Conservation (phyloP, 306 rosid species). For the Astragalus membranaceus region DNA sequence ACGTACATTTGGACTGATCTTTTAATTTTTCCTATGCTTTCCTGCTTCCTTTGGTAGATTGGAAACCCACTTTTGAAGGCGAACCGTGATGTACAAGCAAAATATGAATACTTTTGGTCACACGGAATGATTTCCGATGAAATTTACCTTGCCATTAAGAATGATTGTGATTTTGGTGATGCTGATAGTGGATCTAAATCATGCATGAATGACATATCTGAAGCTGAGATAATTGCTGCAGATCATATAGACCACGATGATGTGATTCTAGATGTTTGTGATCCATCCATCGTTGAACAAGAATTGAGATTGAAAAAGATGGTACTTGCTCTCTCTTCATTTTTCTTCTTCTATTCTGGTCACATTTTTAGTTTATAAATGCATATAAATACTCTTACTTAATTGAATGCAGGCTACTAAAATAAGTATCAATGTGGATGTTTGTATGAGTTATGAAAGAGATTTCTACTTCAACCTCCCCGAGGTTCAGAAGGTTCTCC, state of each 20-base stretch:
- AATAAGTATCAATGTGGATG: constrained; percentile 73
- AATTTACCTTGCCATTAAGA: constrained; percentile 50
- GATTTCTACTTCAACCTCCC: constrained; percentile 64
- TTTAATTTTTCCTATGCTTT: neutral
- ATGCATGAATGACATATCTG: constrained; percentile 43
- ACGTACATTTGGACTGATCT: neutral
- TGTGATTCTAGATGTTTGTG: constrained; percentile 80
- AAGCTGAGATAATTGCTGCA: constrained; percentile 48
- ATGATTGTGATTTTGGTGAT: constrained; percentile 43
- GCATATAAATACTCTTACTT: neutral
- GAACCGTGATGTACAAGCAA: constrained; percentile 60
- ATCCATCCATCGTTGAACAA: constrained; percentile 80
- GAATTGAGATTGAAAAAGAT: constrained; percentile 60
- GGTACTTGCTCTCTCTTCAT: constrained; percentile 32
- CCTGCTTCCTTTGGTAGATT: constrained; percentile 43
- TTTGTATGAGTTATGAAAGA: constrained; percentile 64
- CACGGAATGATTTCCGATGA: constrained; percentile 96
- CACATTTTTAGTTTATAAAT: neutral
- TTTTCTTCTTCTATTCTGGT: neutral
- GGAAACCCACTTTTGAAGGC: constrained; percentile 87
- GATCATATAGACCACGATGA: constrained; percentile 54
- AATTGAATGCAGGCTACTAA: constrained; percentile 60
- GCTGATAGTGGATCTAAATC: constrained; percentile 45
- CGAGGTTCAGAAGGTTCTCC: constrained; percentile 87
- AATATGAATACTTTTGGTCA: constrained; percentile 82